phyloP scores from a whole-genome alignment of 257 asterid genomes.

The Solanum appendiculatum region DNA sequence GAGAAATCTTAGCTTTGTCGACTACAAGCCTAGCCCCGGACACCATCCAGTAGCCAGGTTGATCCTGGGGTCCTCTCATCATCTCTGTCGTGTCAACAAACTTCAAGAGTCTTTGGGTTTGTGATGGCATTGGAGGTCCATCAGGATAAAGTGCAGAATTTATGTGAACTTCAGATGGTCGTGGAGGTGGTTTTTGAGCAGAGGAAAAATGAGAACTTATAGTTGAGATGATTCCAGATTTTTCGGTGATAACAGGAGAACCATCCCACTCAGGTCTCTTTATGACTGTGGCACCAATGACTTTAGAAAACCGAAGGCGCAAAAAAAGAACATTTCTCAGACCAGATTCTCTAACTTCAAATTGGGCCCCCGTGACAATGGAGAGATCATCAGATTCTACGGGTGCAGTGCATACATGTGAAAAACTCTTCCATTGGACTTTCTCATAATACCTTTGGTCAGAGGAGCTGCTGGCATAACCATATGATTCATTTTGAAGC shows the following conservation, averaged over 20 bases:
- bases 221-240: not conserved
- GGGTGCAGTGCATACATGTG: not conserved
- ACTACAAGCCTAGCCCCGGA: not conserved
- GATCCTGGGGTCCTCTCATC: not conserved
- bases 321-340: not conserved
- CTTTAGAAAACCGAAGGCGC: not conserved
- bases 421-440: not conserved
- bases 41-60: not conserved
- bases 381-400: not conserved
- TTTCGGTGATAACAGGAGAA: not conserved
- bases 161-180: not conserved
- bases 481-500: not conserved
- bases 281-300: not conserved
- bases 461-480: not conserved
- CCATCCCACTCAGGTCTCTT: not conserved
- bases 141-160: not conserved
- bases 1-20: not conserved
- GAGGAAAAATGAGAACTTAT: not conserved
- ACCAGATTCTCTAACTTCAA: not conserved
- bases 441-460: not conserved
- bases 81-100: not conserved
- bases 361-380: not conserved
- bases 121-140: not conserved
- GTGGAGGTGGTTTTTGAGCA: not conserved
- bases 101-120: not conserved